These are phyloP conservation scores for Chondrostereum purpureum DNA, from an alignment of 1,284 basidiomycete species.

Conservation along the genomic window DNA sequence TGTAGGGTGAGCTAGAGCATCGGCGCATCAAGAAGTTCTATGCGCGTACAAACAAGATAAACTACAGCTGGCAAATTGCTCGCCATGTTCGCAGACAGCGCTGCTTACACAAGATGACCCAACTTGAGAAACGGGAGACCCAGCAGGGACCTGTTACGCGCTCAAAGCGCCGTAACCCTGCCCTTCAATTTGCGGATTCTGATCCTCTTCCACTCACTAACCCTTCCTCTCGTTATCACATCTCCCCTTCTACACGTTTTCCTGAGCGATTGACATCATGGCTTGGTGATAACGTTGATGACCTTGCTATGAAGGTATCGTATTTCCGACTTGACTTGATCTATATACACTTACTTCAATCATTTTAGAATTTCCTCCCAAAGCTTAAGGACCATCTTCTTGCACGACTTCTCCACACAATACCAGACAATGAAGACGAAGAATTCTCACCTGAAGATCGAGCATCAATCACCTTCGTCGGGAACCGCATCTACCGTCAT, in stretches of 20 bases:
- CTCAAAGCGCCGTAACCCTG: too few species aligned
- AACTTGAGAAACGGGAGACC: too few species aligned
- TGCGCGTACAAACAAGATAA: conserved; percentile 21
- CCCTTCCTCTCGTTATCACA: too few species aligned
- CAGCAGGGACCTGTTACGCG: too few species aligned
- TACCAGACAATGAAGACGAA: conserved; percentile 22
- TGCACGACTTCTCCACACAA: conserved; percentile 13
- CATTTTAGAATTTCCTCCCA: conserved; percentile 18
- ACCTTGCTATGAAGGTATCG: conserved; percentile 19
- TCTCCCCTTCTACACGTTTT: too few species aligned
- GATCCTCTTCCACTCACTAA: too few species aligned
- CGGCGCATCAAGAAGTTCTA: conserved; percentile 20
- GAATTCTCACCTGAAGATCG: conserved; percentile 19
- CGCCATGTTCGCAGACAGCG: too few species aligned
- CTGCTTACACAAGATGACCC: too few species aligned
- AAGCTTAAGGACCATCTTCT: conserved; percentile 26
- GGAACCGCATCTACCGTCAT: conserved; percentile 16
- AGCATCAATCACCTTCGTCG: conserved; percentile 13
- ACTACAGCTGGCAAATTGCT: conserved; percentile 18
- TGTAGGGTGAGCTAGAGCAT: conserved; percentile 25
- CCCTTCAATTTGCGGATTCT: too few species aligned
- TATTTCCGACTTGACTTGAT: not conserved
- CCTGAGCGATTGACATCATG: too few species aligned
- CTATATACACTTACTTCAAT: not conserved
- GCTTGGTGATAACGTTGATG: conserved; percentile 11